Evolutionary conservation across 257 asterid genomes (phyloP), one percentile per base, ranked within the genome.

Genomic region (Scutellaria baicalensis): DNA sequence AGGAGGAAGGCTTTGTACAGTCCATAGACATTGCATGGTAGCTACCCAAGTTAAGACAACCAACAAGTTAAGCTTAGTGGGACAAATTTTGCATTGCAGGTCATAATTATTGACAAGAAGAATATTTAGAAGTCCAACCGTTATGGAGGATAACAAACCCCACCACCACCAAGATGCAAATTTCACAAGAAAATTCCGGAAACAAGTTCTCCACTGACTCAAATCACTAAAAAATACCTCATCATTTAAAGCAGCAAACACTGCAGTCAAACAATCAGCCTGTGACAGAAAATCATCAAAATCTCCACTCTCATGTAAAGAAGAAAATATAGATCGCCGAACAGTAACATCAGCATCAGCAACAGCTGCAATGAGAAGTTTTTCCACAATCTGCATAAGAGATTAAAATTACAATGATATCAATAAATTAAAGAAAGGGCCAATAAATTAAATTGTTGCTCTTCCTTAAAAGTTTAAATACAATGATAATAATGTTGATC

Each of bases 171-270:
- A 72, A 31, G 55, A 63, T 62, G 52, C 57, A 68, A 63, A 47
- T 55, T 64, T 20, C 48, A 33, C 38, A 49, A 62, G 59, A 70
- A 44, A 40, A 9, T 18, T 16, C 20, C 2, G 6, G 68, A 43
- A 64, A 74, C 69, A 48, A 18, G 33, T 50, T 63, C 60, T 67
- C 45, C 43, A 63, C 69, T 33, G 14, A 47, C 63, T 35, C n/a
- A 65, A 49, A 66, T 40, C 8, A 52, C 36, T 14, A 52, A 66
- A 47, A 66, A 43, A 75, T 85, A 94, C 99, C 97, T 94, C 99
- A 44, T 94, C 99, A 85, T 94, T 94, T 58, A 94, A 77, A 80
- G 99, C 97, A 70, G 99, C 96, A 83, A 94, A 94, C 59, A 94
- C 84, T 50, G 97, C 96, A 69, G 96, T 88, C 85, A 94, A 80